Percentiles rank a stretch among this genome's conserved stretches.
Conservation (phyloP, 768 basidiomycete species). For the Boletus fagicola region DNA sequence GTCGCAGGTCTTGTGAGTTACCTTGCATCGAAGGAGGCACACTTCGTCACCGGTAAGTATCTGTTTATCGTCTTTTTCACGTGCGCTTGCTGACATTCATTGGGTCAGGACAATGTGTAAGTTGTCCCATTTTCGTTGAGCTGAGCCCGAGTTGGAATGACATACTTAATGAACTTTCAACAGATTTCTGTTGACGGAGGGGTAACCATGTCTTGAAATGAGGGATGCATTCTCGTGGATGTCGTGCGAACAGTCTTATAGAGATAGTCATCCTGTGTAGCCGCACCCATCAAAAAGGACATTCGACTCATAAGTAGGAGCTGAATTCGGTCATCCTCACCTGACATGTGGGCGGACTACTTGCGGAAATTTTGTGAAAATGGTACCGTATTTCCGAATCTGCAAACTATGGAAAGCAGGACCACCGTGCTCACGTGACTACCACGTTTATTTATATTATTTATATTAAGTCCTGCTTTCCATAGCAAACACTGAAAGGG, state of each 20-base stretch:
- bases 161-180: neutral
- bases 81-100: neutral
- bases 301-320: neutral
- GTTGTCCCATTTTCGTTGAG: neutral
- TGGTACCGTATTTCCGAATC: too few species aligned
- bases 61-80: neutral
- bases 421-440: too few species aligned
- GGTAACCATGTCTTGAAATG: constrained; percentile 3
- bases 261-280: neutral
- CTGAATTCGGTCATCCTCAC: neutral
- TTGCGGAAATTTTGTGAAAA: neutral
- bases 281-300: neutral
- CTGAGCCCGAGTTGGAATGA: neutral
- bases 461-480: too few species aligned
- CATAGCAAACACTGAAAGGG: neutral
- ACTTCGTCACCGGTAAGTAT: constrained; percentile 36
- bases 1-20: constrained; percentile 38
- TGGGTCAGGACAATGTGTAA: constrained; percentile 25
- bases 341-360: neutral
- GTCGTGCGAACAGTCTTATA: neutral
- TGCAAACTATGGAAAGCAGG: too few species aligned
- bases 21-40: constrained; percentile 37
- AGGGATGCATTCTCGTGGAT: too few species aligned
- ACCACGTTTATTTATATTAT: too few species aligned
- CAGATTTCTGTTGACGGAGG: constrained; percentile 25